A percentile compares a stretch with the other conserved stretches of the same genome.
Conservation (phyloP, 2,329 filamentous ascomycete genomes). For the Aureobasidium namibiae region DNA sequence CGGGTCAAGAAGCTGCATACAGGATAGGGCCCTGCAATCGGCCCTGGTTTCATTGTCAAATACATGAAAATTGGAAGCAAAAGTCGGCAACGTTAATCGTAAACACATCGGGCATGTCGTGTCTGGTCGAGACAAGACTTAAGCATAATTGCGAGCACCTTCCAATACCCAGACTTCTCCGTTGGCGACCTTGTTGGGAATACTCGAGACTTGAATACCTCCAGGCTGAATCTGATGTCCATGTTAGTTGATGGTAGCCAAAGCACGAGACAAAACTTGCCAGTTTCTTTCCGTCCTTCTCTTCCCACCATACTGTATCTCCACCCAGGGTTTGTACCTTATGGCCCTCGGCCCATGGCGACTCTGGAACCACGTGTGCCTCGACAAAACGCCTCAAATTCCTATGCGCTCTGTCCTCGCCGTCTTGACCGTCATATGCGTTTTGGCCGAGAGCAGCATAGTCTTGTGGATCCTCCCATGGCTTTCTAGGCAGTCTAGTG, state of each 20-base stretch:
- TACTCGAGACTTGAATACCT: constrained; percentile 64
- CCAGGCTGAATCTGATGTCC: constrained; percentile 63
- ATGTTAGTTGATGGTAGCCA: neutral
- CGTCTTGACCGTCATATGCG: constrained; percentile 68
- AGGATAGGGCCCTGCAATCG: constrained; percentile 30
- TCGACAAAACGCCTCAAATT: constrained; percentile 79
- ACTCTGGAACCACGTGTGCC: constrained; percentile 67
- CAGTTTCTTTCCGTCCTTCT: constrained; percentile 56
- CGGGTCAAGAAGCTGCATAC: constrained; percentile 80
- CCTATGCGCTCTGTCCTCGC: constrained; percentile 63
- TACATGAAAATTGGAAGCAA: neutral
- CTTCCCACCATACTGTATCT: constrained; percentile 75
- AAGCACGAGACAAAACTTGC: constrained; percentile 20
- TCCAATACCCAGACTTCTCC: constrained; percentile 79
- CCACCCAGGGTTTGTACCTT: constrained; percentile 62
- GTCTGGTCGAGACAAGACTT: neutral
- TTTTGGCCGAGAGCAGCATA: constrained; percentile 58
- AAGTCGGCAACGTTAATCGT: neutral
- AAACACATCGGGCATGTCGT: neutral
- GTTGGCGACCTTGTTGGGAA: constrained; percentile 72
- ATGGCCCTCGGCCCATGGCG: constrained; percentile 64
- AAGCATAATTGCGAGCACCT: constrained; percentile 48
- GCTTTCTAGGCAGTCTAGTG: constrained; percentile 69
- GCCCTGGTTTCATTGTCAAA: neutral
- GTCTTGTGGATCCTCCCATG: constrained; percentile 72